Evolutionary conservation across 1,139 yeast species (phyloP), one percentile per base, ranked within the genome.

Genomic region (Wickerhamiella pararugosa): DNA sequence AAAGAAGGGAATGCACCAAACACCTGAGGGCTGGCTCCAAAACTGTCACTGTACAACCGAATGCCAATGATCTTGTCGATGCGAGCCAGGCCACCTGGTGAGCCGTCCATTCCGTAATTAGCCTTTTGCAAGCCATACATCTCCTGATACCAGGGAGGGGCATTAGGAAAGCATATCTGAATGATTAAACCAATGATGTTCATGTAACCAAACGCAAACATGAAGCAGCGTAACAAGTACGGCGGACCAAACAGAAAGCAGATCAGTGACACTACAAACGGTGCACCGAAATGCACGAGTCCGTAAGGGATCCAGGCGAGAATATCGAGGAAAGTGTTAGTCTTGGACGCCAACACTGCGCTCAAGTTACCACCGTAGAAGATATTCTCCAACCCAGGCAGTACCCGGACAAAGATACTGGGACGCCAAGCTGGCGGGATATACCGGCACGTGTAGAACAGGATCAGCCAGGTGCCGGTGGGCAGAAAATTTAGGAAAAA

Each of bases 1-100:
- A 90, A 69, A 3, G 95, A 86, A 3, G 99, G 99, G 66, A 90
- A 86, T 1, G 99, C 99, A 37, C 99, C 99, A 64, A 90, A 90
- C 34, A 90, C 87, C 46, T 87, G 80, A 2, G 98, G 96, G 4
- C 95, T 81, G 49, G 82, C 87, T 5, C 68, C 64, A 58, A 90
- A 90, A 5, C 83, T 79, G 5, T 84, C 69, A n/a, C 95, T 78
- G 61, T 90, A 90, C 68, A 86, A 67, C 58, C 82, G 86, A 41
- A 86, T 58, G 6, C 95, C 94, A 44, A 92, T 65, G 41, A 90
- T 62, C 43, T 66, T 61, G 61, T 90, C 99, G 51, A 90, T 84
- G 55, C 98, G 72, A 15, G 79, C 92, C 50, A 90, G 71, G 0
- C 99, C 99, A 53, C 98, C 99, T 3, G 99, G 95, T 1, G 93